These are phyloP conservation scores for Melanomma pulvis-pyrius DNA, from an alignment of 495 filamentous ascomycete genomes.

Conservation along the genomic window DNA sequence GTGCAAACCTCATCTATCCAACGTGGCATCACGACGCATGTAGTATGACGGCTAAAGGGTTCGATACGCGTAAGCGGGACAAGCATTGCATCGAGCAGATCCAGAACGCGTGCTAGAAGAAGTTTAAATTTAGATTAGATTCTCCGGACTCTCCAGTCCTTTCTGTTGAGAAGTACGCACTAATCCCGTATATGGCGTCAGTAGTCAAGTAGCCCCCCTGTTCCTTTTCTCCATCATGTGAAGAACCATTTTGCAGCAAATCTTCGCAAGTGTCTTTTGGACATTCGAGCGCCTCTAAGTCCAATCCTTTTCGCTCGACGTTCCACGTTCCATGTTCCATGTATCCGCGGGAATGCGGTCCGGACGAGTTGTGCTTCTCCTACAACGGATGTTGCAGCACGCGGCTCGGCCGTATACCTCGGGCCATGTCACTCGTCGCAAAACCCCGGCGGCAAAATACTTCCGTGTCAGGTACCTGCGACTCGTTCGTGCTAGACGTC, in stretches of 20 bases:
- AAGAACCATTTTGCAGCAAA: not conserved
- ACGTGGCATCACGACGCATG: slow-evolving; percentile 17
- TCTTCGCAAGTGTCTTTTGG: not conserved
- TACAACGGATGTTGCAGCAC: slow-evolving; percentile 8
- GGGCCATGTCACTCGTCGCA: slow-evolving; percentile 8
- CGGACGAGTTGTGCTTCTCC: not conserved
- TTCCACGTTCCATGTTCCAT: not conserved
- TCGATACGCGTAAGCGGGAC: slow-evolving; percentile 23
- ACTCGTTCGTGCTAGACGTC: not conserved
- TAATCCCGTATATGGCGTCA: not conserved
- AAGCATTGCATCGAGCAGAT: slow-evolving; percentile 9
- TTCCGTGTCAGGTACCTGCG: slow-evolving; percentile 12
- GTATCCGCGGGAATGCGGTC: slow-evolving; percentile 17
- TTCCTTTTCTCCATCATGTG: slow-evolving; percentile 22
- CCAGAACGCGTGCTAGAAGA: slow-evolving; percentile 17
- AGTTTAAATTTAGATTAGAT: slow-evolving; percentile 13
- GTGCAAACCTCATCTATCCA: slow-evolving; percentile 19
- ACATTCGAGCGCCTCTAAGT: not conserved
- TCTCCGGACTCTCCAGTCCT: not conserved
- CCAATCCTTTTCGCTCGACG: not conserved
- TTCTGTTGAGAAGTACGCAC: slow-evolving; percentile 14
- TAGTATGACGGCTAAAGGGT: slow-evolving; percentile 26
- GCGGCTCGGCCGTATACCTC: slow-evolving; percentile 14
- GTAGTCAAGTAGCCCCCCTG: not conserved
- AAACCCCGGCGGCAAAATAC: slow-evolving; percentile 22